Evolutionary conservation across 1,139 yeast species (phyloP).

Genomic region (Pichia sp.): DNA sequence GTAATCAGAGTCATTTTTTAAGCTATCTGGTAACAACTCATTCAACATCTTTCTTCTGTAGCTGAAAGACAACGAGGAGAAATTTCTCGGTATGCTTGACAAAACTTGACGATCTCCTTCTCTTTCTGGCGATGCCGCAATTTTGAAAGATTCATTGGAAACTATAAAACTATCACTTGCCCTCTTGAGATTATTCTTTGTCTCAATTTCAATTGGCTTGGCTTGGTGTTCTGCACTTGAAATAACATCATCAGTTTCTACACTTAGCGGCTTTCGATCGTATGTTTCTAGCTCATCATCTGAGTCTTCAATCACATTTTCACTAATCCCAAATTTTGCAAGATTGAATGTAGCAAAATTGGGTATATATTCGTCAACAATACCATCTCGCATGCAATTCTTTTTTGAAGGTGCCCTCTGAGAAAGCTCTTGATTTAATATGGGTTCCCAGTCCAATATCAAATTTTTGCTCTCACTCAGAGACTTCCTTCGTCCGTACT

Average conservation of each 20-base stretch:
- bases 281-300: neutral
- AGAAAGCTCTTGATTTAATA: slow-evolving; percentile 1
- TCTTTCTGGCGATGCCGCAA: slow-evolving; percentile 30
- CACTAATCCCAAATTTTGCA: slow-evolving; percentile 34
- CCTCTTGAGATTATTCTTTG: neutral
- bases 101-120: slow-evolving; percentile 24
- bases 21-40: slow-evolving; percentile 47
- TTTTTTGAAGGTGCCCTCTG: neutral
- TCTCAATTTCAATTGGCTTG: slow-evolving; percentile 33
- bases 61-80: slow-evolving; percentile 62
- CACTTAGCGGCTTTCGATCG: neutral
- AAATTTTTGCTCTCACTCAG: neutral
- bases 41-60: slow-evolving; percentile 57
- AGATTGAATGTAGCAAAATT: slow-evolving; percentile 48
- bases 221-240: slow-evolving; percentile 36
- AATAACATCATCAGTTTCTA: neutral
- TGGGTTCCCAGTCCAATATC: neutral
- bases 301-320: slow-evolving; percentile 9
- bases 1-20: slow-evolving; percentile 27
- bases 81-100: slow-evolving; percentile 47
- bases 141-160: slow-evolving; percentile 21
- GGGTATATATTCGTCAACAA: slow-evolving; percentile 72
- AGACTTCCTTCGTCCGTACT: slow-evolving; percentile 25
- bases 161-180: slow-evolving; percentile 9
- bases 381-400: slow-evolving; percentile 35